phyloP scores from a whole-genome alignment of 768 basidiomycete genomes.

The Mycena albidolilacea region DNA sequence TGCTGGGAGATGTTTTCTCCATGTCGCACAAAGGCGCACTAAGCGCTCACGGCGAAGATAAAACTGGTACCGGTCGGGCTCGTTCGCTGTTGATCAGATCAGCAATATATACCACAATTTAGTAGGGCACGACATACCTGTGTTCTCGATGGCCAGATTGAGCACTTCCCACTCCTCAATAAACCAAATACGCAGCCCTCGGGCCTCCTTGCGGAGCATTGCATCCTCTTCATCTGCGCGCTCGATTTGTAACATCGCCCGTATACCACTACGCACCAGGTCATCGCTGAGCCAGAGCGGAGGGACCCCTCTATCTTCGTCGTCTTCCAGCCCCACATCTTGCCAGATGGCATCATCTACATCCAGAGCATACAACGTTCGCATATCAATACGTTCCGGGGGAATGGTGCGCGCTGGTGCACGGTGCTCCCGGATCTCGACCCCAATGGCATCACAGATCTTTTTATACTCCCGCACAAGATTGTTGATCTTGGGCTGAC shows the following conservation, averaged over 20 bases:
- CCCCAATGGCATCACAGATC: constrained; percentile 42
- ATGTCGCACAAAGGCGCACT: constrained; percentile 14
- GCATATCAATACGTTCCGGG: constrained; percentile 42
- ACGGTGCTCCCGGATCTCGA: constrained; percentile 36
- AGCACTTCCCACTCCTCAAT: neutral
- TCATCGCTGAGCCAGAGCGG: neutral
- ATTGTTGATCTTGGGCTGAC: constrained; percentile 47
- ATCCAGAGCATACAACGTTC: constrained; percentile 49
- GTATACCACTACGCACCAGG: neutral
- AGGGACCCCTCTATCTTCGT: constrained; percentile 34
- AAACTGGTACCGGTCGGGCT: constrained; percentile 16
- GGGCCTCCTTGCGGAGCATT: neutral
- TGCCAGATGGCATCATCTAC: constrained; percentile 57
- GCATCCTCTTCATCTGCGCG: neutral
- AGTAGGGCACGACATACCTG: constrained; percentile 11
- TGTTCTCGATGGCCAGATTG: neutral
- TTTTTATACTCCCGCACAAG: constrained; percentile 48
- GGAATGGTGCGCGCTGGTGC: constrained; percentile 44
- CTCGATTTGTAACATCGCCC: no score
- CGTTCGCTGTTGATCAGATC: neutral
- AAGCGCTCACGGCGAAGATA: neutral
- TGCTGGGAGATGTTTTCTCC: constrained; percentile 9
- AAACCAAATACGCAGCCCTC: neutral
- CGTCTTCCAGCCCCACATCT: constrained; percentile 48
- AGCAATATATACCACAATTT: neutral